Evolutionary conservation across 2,329 filamentous ascomycete genomes (phyloP), one percentile per base, ranked within the genome.

Genomic region (Basipetospora sp.): DNA sequence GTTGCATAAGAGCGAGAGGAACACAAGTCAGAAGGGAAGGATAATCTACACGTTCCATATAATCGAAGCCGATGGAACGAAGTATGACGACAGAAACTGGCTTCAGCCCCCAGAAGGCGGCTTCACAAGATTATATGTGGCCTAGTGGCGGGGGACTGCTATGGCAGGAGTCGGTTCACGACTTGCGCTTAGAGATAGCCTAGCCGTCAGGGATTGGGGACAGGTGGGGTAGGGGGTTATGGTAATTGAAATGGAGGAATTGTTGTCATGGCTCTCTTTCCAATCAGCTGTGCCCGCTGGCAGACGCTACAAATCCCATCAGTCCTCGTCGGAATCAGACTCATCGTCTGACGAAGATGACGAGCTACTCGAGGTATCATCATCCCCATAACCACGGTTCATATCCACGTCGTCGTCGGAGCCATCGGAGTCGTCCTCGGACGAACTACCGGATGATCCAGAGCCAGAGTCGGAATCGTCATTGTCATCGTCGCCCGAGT

Each of bases 21-120:
- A 98, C 55, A 69, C 73, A 40, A 93, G 87, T 54, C 60, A 69
- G 45, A 88, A 84, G 65, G 86, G 87, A 16, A 69, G 88, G 46
- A 92, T 90, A 53, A 94, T 94, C 38, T 98, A 96, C 59, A 96
- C 90, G 0, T 98, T 96, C 56, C 90, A 98, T 63, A 74, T 93
- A 41, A 96, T 96, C 51, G 90, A 96, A 60, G 82, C 80, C 0
- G 71, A 80, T 15, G 69, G 58, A 1, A 64, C 76, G 31, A 64
- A 62, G 39, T 98, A 96, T 56, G 90, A 96, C 58, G 70, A 71
- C 59, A 69, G 69, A 58, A 98, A 98, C 59, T 96, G 90, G 90
- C 59, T 98, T 55, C 88, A 94, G 62, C 85, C 87, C 41, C 80
- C 85, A 0, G 63, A 67, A 29, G 71, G 72, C 30, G 87, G 84